Base-by-base conservation (phyloP, 257 asterid species). In the Cynanchum wilfordii region DNA sequence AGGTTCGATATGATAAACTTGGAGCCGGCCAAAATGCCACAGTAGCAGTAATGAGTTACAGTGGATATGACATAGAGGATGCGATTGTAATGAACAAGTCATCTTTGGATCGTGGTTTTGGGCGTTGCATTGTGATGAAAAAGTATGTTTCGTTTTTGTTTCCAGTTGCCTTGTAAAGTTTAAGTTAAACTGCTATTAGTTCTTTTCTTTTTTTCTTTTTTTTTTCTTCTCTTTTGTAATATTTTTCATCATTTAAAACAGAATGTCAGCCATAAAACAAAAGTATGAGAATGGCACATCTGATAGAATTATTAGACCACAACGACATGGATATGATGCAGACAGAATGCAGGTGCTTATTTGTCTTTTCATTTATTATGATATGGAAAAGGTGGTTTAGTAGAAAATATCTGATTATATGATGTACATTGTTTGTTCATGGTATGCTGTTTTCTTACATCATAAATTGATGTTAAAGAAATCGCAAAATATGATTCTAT, bases 11-110 rank as follows among this genome's bases (percentile, higher is more conserved):
- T 81, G 99, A 94, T 81, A 94, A 94, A 77, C 87, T 94, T 54
- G 99, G 99, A 69, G 99, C 99, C 55, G 99, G 99, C 40, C 97
- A 94, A 84, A 94, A 94, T 81, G 99, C 99, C 52, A 89, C 92
- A 68, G 99, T 94, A 68, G 98, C 99, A 2, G 99, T 94, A 66
- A 94, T 94, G 99, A 91, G 99, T 82, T 94, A 87, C 72, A 94
- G 99, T 84, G 99, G 99, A 68, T 94, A 94, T 69, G 99, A 90
- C 82, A 94, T 91, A 80, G 99, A 94, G 87, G 99, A 94, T 80
- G 99, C 99, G 29, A 94, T 94, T 54, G 99, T 94, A 69, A 94
- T 94, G 99, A 94, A 94, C 79, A 94, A 94, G 79, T 83, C 98
- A 66, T 94, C 99, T 62, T 84, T 94, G 83, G 99, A 94, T 84